These are phyloP conservation scores for Solanum piurae DNA, from an alignment of 257 asterid genomes.

Conservation along the genomic window DNA sequence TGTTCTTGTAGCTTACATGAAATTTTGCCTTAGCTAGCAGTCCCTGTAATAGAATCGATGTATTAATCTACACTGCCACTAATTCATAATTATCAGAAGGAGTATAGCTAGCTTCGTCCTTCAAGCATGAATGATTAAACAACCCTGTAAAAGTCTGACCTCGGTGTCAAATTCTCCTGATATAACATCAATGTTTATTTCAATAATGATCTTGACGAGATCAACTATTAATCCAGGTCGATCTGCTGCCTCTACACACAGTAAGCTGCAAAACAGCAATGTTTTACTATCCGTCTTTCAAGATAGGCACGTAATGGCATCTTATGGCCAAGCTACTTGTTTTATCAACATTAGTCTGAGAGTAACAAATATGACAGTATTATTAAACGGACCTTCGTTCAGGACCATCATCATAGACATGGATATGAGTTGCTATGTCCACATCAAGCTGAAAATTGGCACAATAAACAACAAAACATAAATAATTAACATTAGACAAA, in stretches of 20 bases:
- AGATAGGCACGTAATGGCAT: not conserved
- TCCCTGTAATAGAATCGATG: conserved; percentile 33
- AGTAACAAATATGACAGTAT: not conserved
- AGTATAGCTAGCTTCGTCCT: not conserved
- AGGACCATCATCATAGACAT: not conserved
- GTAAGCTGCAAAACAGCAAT: conserved; percentile 54
- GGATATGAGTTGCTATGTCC: conserved; percentile 10
- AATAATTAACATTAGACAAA: not conserved
- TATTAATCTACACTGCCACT: not conserved
- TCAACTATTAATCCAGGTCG: conserved; percentile 93
- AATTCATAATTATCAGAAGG: not conserved
- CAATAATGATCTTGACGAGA: conserved; percentile 80
- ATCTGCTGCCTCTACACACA: conserved; percentile 72
- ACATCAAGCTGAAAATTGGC: conserved; percentile 52
- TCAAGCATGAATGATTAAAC: not conserved
- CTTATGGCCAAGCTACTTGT: not conserved
- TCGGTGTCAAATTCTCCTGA: conserved; percentile 95
- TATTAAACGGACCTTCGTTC: not conserved
- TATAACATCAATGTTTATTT: conserved; percentile 63
- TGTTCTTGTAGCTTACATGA: conserved; percentile 82
- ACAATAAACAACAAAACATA: not conserved
- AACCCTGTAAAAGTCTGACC: conserved; percentile 24
- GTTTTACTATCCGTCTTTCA: not conserved
- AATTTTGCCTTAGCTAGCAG: conserved; percentile 91
- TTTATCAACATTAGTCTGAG: not conserved